Evolutionary conservation across 805 yeast species (phyloP), one percentile per base, ranked within the genome.

Genomic region (Jamesozyma spencerorum): DNA sequence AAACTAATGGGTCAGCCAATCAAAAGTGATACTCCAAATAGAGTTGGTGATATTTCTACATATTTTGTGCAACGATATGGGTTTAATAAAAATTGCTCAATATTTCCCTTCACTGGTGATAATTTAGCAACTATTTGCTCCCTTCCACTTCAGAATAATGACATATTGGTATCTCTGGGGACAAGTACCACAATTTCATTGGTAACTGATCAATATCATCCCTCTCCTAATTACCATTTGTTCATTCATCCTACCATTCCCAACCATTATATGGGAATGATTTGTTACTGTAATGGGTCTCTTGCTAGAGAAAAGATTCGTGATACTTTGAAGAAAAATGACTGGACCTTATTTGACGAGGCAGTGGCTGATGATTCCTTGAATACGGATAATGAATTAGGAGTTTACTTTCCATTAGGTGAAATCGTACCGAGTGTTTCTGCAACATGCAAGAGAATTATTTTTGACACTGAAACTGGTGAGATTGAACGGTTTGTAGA

Each of bases 211-310:
- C 71, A 76, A 42, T 87, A 79, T 56, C 70, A 69, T 15, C 87
- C 96, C 2, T 81, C 88, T 1, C 76, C 85, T 5, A 82, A 80
- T 50, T 87, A 86, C 57, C 96, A 87, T 55, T 61, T 86, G 48
- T 87, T 87, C 65, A 76, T 76, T 47, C 96, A 88, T 57, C 96
- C 97, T 7, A 81, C 94, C 0, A 73, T 83, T 46, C 73, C 75
- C 0, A 70, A 70, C 29, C 77, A 81, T 29, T 87, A 77, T 58
- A 88, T 87, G 96, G 95, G 94, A 18, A 87, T 87, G 97, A 75
- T 88, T 40, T 87, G 97, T 58, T 87, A 87, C 60, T 83, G 94
- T 55, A 87, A 87, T 58, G 96, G 97, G 0, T 74, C 95, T 0
- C 64, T 87, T 37, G 95, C 96, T 0, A 69, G 97, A 47, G 95